phyloP scores from a whole-genome alignment of 257 asterid species.

The Rubia yunnanensis region DNA sequence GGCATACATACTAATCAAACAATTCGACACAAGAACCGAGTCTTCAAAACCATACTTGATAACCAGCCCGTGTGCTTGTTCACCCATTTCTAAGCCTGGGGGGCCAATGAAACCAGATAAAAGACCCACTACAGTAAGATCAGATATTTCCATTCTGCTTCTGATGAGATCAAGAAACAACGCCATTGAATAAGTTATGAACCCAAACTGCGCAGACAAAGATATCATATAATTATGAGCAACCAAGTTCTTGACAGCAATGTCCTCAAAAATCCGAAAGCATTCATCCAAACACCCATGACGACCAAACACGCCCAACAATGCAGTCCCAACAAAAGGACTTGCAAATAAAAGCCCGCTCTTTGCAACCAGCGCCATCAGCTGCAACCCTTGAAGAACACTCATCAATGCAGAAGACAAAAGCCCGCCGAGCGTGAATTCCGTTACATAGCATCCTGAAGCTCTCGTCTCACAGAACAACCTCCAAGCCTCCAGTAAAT shows the following conservation, averaged over 20 bases:
- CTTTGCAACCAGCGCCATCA: constrained; percentile 58
- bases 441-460: constrained; percentile 33
- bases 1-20: constrained; percentile 51
- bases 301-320: constrained; percentile 58
- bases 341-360: constrained; percentile 34
- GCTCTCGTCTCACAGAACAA: constrained; percentile 50
- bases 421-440: constrained; percentile 51
- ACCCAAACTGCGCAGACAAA: constrained; percentile 45
- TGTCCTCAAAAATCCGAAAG: constrained; percentile 38
- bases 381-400: constrained; percentile 39
- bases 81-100: constrained; percentile 30
- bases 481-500: constrained; percentile 31
- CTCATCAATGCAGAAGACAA: constrained; percentile 42
- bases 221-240: constrained; percentile 61
- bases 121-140: constrained; percentile 40
- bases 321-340: constrained; percentile 63
- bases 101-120: constrained; percentile 33
- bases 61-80: constrained; percentile 51
- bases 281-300: constrained; percentile 49
- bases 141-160: constrained; percentile 35
- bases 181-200: constrained; percentile 30
- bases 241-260: constrained; percentile 60
- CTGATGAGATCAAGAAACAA: constrained; percentile 42
- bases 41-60: constrained; percentile 43
- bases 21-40: constrained; percentile 39